Percentiles rank a stretch among this genome's conserved stretches.
phyloP scores from a whole-genome alignment of 2,329 filamentous ascomycete species.

The Aureobasidium zeae region DNA sequence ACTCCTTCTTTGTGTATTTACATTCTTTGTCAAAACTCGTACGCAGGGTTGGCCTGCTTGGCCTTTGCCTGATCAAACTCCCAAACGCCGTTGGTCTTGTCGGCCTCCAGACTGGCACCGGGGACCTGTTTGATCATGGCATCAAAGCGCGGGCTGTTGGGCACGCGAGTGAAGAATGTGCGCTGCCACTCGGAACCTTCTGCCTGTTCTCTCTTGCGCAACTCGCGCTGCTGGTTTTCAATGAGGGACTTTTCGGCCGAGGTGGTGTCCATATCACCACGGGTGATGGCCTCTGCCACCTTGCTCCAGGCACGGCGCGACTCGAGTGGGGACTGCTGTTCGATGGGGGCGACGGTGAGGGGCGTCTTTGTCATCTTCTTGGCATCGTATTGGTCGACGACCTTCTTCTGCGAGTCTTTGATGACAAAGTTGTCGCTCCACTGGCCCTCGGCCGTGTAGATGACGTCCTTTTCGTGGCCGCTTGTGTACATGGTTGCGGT shows the following conservation, averaged over 20 bases:
- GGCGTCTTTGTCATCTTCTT: constrained; percentile 48
- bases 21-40: not conserved
- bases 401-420: constrained; percentile 51
- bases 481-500: constrained; percentile 63
- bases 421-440: constrained; percentile 82
- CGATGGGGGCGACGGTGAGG: constrained; percentile 61
- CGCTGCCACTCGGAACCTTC: constrained; percentile 72
- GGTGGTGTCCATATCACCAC: constrained; percentile 75
- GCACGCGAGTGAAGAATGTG: constrained; percentile 59
- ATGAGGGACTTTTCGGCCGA: constrained; percentile 76
- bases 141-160: constrained; percentile 36
- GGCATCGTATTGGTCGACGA: constrained; percentile 39
- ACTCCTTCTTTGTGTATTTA: not conserved
- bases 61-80: constrained; percentile 36
- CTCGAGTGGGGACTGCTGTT: constrained; percentile 78
- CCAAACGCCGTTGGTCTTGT: constrained; percentile 64
- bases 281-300: constrained; percentile 70
- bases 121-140: constrained; percentile 40
- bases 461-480: constrained; percentile 59
- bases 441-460: constrained; percentile 78
- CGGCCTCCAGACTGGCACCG: constrained; percentile 41
- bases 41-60: constrained; percentile 10
- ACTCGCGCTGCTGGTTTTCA: constrained; percentile 75
- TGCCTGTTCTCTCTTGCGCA: constrained; percentile 63
- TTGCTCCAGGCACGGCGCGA: constrained; percentile 79